Evolutionary conservation across 2,329 filamentous ascomycete species (phyloP).

Genomic region (Aspergillus candidus): DNA sequence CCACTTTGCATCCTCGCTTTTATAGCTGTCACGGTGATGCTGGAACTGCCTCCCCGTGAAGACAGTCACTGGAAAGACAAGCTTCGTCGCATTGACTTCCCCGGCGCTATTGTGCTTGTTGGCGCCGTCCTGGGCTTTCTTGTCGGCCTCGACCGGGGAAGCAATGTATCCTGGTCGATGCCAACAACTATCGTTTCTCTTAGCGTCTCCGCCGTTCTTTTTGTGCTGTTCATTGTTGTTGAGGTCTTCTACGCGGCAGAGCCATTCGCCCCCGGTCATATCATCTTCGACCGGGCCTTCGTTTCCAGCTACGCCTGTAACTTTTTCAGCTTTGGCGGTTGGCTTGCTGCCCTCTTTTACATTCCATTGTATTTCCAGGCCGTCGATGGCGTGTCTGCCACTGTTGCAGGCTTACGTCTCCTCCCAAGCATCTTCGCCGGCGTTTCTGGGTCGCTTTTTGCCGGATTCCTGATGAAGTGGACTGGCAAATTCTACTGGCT

Average conservation of each 20-base stretch:
- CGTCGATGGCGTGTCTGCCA: constrained; percentile 58
- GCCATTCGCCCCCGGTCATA: constrained; percentile 68
- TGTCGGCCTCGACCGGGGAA: constrained; percentile 65
- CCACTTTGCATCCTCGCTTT: constrained; percentile 64
- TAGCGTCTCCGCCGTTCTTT: constrained; percentile 51
- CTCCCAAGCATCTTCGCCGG: constrained; percentile 59
- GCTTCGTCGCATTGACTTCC: constrained; percentile 63
- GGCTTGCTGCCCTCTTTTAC: constrained; percentile 60
- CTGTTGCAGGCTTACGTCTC: constrained; percentile 58
- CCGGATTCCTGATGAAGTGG: constrained; percentile 61
- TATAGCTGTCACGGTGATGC: constrained; percentile 54
- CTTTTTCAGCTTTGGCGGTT: constrained; percentile 62
- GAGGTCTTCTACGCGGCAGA: constrained; percentile 63
- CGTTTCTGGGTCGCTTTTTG: constrained; percentile 59
- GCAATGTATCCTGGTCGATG: constrained; percentile 63
- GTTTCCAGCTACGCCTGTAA: constrained; percentile 65
- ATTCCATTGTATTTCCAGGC: constrained; percentile 75
- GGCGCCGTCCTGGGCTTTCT: constrained; percentile 60
- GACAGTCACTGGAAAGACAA: constrained; percentile 60
- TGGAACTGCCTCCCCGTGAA: constrained; percentile 56
- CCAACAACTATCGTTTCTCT: constrained; percentile 55
- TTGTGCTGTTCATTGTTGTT: constrained; percentile 61
- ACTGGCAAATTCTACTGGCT: constrained; percentile 68
- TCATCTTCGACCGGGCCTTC: constrained; percentile 63
- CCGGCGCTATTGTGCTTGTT: constrained; percentile 62